Conservation (phyloP, 2,329 filamentous ascomycete genomes). For the Calonectria naviculata region DNA sequence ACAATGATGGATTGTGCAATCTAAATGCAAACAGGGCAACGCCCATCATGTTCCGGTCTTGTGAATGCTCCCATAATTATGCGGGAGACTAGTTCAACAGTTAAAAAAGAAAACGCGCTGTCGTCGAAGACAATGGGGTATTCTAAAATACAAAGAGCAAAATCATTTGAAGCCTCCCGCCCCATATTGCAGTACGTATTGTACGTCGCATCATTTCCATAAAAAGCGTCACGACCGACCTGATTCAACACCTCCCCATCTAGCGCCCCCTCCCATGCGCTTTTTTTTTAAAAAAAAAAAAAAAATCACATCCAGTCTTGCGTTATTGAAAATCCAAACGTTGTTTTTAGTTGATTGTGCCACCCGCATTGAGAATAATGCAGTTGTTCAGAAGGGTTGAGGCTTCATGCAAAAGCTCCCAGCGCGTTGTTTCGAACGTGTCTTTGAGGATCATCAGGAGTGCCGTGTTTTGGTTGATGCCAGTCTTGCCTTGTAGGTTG, state of each 20-base stretch:
- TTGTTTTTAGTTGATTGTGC: constrained; percentile 36
- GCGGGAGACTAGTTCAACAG: neutral
- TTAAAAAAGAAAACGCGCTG: constrained; percentile 26
- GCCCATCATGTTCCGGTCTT: constrained; percentile 10
- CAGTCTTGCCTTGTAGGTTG: constrained; percentile 77
- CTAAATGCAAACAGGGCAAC: constrained; percentile 9
- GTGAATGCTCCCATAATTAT: constrained; percentile 12
- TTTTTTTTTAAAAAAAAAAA: no score
- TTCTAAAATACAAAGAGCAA: constrained; percentile 40
- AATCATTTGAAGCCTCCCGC: constrained; percentile 28
- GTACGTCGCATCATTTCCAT: constrained; percentile 19
- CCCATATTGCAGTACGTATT: constrained; percentile 26
- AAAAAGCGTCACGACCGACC: constrained; percentile 15
- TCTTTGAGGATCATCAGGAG: constrained; percentile 84
- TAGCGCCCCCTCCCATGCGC: neutral
- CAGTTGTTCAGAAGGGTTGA: constrained; percentile 84
- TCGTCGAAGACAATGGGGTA: constrained; percentile 39
- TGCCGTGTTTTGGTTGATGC: constrained; percentile 86
- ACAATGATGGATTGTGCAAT: neutral
- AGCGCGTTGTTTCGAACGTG: constrained; percentile 84
- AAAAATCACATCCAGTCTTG: neutral
- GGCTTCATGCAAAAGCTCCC: constrained; percentile 93
- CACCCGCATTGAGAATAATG: constrained; percentile 60
- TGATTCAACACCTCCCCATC: neutral
- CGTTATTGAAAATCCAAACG: neutral